Evolutionary conservation across 2,329 filamentous ascomycete species (phyloP).

Genomic region (Hypoxylon sp.): DNA sequence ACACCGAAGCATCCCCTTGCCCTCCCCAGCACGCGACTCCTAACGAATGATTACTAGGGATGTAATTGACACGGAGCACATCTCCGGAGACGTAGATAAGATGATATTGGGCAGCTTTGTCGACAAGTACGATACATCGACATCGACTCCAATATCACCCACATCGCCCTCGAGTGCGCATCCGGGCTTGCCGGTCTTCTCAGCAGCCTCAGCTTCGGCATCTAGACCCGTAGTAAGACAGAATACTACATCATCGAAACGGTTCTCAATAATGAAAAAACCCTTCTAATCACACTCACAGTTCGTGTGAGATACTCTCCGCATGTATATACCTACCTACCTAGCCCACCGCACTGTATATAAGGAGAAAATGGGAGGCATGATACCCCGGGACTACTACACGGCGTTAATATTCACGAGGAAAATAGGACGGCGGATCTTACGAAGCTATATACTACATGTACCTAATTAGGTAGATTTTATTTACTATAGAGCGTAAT

Average conservation of each 20-base stretch:
- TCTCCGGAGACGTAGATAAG: constrained; percentile 18
- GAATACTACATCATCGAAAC: constrained; percentile 2
- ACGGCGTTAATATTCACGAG: too few species aligned
- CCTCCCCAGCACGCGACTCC: too few species aligned
- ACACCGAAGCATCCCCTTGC: background rate
- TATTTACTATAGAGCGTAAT: too few species aligned
- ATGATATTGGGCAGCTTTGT: constrained; percentile 24
- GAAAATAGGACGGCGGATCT: too few species aligned
- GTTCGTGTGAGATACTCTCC: too few species aligned
- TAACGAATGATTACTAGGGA: constrained; percentile 8
- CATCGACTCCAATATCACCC: constrained; percentile 3
- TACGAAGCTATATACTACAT: too few species aligned
- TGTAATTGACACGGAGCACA: constrained; percentile 20
- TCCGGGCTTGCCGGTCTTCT: background rate
- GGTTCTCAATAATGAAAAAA: background rate
- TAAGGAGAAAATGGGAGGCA: too few species aligned
- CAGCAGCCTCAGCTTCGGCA: background rate
- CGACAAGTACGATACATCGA: constrained; percentile 3
- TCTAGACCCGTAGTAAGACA: background rate
- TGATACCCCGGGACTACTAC: too few species aligned
- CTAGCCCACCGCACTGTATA: too few species aligned
- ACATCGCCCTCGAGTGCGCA: constrained; percentile 3
- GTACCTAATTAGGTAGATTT: too few species aligned
- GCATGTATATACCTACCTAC: too few species aligned
- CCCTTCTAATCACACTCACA: too few species aligned